Evolutionary conservation across 1,139 yeast species (phyloP), one percentile per base, ranked within the genome.

Genomic region (Wickerhamiella infanticola): DNA sequence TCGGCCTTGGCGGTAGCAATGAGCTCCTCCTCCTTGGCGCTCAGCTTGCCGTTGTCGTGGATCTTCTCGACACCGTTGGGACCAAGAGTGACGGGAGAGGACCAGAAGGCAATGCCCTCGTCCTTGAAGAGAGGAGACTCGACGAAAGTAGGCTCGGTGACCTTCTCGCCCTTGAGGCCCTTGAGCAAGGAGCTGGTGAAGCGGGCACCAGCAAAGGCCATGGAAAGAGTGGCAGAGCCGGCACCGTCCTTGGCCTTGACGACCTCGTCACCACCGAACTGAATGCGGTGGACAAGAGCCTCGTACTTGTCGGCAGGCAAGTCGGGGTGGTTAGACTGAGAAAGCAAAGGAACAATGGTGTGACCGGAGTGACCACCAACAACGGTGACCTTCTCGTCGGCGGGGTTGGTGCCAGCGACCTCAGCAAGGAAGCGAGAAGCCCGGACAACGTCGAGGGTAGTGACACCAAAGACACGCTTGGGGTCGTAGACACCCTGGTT

Each of bases 311-410:
- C 78, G 58, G 72, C 71, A 56, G 77, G 67, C 60, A 79, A 64
- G 58, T 62, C 61, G 58, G 74, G 71, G 56, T 63, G 63, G 59
- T 65, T 69, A 56, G 83, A 71, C 66, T 77, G 80, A 47, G 95
- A 84, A 64, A 88, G 72, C 67, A 90, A 74, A 61, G 98, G 97
- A 50, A 88, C 95, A 67, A 90, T 90, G 65, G 98, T 90, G 66
- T 84, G 84, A 68, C 98, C 98, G 47, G 96, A 86, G 75, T 90
- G 98, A 55, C 98, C 98, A 65, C 98, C 97, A 58, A 90, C 81
- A 55, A 90, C 96, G 42, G 68, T 61, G 48, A 67, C 62, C 45
- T 57, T 70, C 74, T 50, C 66, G 46, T 55, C 56, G 43, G 63
- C 57, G 54, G 76, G 77, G 72, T 83, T 86, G 48, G 80, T 70